Percentiles rank a stretch among this genome's conserved stretches.
phyloP scores from a whole-genome alignment of 2,329 filamentous ascomycete genomes.

The Arthroderma sp. region DNA sequence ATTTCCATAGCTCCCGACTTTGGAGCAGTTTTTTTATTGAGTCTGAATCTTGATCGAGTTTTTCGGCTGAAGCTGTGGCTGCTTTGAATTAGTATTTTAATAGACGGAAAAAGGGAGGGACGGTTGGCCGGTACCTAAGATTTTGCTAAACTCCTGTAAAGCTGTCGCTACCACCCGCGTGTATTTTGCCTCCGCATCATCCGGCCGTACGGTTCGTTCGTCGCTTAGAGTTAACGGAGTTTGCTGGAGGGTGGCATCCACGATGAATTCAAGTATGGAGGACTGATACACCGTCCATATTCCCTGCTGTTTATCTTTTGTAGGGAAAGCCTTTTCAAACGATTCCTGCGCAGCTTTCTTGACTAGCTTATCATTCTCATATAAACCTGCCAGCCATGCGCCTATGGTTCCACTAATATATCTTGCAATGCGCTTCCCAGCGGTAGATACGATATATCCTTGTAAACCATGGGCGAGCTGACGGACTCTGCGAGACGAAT shows the following conservation, averaged over 20 bases:
- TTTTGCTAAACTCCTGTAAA: conserved; percentile 42
- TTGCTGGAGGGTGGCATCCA: conserved; percentile 64
- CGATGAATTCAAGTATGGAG: conserved; percentile 70
- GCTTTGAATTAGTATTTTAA: conserved; percentile 4
- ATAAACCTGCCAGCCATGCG: conserved; percentile 81
- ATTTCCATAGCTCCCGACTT: conserved; percentile 50
- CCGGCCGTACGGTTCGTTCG: conserved; percentile 66
- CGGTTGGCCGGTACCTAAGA: conserved; percentile 28
- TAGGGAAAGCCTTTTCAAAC: conserved; percentile 61
- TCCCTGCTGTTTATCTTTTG: conserved; percentile 61
- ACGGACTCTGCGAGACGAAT: conserved; percentile 74
- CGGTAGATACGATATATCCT: conserved; percentile 44
- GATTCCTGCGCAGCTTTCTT: conserved; percentile 66
- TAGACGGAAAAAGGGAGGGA: neutral
- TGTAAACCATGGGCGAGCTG: conserved; percentile 73
- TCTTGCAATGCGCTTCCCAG: conserved; percentile 71
- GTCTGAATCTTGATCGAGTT: conserved; percentile 48
- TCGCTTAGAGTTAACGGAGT: conserved; percentile 75
- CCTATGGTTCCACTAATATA: conserved; percentile 66
- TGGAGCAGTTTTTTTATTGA: conserved; percentile 56
- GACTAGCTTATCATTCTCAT: conserved; percentile 70
- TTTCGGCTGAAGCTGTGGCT: conserved; percentile 31
- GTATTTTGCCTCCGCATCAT: conserved; percentile 80
- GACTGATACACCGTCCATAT: conserved; percentile 74
- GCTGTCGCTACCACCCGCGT: conserved; percentile 59